phyloP scores from a whole-genome alignment of 2,329 filamentous ascomycete genomes.

The Canariomyces notabilis region DNA sequence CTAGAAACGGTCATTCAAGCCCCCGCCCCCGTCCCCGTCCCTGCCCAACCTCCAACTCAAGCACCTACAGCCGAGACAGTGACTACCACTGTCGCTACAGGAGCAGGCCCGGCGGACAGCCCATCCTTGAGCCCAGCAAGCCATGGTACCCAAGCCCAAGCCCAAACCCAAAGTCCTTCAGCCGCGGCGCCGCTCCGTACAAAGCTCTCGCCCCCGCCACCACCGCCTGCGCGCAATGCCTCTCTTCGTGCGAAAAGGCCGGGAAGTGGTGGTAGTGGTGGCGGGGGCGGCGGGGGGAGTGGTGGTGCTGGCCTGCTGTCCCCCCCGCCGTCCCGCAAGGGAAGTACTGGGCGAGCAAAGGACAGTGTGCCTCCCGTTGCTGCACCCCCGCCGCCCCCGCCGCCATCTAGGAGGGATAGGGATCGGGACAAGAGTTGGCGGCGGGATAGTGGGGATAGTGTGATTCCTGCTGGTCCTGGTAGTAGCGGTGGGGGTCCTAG shows the following conservation, averaged over 20 bases:
- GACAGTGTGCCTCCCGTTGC: neutral
- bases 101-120: neutral
- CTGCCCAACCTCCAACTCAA: neutral
- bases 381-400: too few relatives aligned
- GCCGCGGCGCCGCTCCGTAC: conserved; percentile 1
- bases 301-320: conserved; percentile 18
- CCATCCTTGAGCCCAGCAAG: neutral
- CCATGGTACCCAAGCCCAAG: neutral
- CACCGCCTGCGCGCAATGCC: conserved; percentile 30
- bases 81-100: neutral
- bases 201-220: conserved; percentile 34
- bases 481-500: conserved; percentile 16
- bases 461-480: too few relatives aligned
- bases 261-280: conserved; percentile 33
- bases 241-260: conserved; percentile 39
- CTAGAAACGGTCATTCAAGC: conserved; percentile 1
- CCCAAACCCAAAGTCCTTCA: too few relatives aligned
- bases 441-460: too few relatives aligned
- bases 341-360: conserved; percentile 15
- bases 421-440: too few relatives aligned
- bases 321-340: conserved; percentile 32
- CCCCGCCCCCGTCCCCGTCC: neutral
- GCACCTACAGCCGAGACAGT: neutral
- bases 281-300: conserved; percentile 27
- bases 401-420: conserved; percentile 10